These are phyloP conservation scores for Claviceps humidiphila DNA, from an alignment of 2,329 filamentous ascomycete genomes.

Conservation along the genomic window DNA sequence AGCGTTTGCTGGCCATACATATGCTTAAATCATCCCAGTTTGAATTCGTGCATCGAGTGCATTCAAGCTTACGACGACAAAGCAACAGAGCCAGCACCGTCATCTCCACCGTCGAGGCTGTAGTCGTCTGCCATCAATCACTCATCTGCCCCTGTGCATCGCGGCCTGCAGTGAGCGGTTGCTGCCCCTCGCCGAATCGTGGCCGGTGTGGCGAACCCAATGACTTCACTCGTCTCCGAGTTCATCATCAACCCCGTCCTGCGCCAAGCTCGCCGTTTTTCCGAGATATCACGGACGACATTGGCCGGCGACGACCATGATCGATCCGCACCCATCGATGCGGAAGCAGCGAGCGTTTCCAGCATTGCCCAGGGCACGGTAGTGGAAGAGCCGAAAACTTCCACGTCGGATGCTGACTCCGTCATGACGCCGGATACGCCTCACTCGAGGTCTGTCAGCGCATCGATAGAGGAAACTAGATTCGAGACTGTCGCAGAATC, in stretches of 20 bases:
- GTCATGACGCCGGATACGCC: slow-evolving; percentile 13
- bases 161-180: background rate
- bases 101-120: background rate
- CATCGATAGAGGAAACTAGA: slow-evolving; percentile 22
- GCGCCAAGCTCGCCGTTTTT: slow-evolving; percentile 52
- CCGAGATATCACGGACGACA: slow-evolving; percentile 32
- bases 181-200: background rate
- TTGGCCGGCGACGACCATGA: slow-evolving; percentile 22
- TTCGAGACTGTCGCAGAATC: slow-evolving; percentile 16
- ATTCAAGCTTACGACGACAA: background rate
- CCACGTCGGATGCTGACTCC: background rate
- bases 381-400: slow-evolving; percentile 2
- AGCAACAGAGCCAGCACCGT: background rate
- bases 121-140: background rate
- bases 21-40: background rate
- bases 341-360: slow-evolving; percentile 16
- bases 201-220: slow-evolving; percentile 18
- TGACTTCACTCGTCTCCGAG: slow-evolving; percentile 51
- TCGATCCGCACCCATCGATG: slow-evolving; percentile 7
- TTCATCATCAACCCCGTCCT: slow-evolving; percentile 54
- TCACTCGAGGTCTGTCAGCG: slow-evolving; percentile 18
- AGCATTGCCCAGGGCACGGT: slow-evolving; percentile 10
- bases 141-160: background rate
- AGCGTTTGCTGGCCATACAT: background rate
- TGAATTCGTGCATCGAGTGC: background rate